Conservation (phyloP, 768 basidiomycete species). For the Panaeolus papilionaceus region DNA sequence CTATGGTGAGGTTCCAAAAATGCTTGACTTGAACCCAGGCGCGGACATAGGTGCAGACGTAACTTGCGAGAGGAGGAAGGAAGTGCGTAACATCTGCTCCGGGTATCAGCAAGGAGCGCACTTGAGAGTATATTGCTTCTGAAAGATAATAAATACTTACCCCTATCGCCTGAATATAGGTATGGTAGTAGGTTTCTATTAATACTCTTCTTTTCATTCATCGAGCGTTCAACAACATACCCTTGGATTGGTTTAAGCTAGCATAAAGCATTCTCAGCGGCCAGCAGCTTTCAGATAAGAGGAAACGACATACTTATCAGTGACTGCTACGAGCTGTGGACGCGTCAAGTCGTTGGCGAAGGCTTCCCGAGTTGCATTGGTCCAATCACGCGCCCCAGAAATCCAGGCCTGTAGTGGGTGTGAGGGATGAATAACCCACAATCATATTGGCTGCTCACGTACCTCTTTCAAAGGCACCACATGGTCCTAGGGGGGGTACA, state of each 20-base stretch:
- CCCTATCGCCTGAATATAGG: conserved; percentile 54
- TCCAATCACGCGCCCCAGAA: conserved; percentile 60
- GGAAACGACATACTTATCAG: conserved; percentile 34
- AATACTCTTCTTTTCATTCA: conserved; percentile 3
- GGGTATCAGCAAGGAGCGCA: background rate
- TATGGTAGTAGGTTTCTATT: background rate
- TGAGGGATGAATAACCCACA: background rate
- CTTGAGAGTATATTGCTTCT: background rate
- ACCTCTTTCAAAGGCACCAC: conserved; percentile 62
- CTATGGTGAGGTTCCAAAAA: conserved; percentile 53
- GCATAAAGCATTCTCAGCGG: background rate
- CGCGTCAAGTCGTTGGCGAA: conserved; percentile 62
- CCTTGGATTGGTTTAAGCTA: conserved; percentile 54
- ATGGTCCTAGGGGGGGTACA: conserved; percentile 45
- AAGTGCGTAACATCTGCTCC: conserved; percentile 42
- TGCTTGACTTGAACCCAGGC: conserved; percentile 62
- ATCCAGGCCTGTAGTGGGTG: conserved; percentile 51
- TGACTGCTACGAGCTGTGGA: conserved; percentile 61
- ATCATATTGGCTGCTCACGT: background rate
- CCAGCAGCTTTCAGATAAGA: background rate
- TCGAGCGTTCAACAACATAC: conserved; percentile 41
- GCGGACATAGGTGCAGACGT: conserved; percentile 56
- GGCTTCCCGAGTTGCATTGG: conserved; percentile 51
- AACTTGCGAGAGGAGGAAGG: conserved; percentile 55
- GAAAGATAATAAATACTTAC: background rate